Percentiles rank a stretch among this genome's conserved stretches.
Conservation (phyloP, 2,329 filamentous ascomycete species). For the Fonsecaea monophora region DNA sequence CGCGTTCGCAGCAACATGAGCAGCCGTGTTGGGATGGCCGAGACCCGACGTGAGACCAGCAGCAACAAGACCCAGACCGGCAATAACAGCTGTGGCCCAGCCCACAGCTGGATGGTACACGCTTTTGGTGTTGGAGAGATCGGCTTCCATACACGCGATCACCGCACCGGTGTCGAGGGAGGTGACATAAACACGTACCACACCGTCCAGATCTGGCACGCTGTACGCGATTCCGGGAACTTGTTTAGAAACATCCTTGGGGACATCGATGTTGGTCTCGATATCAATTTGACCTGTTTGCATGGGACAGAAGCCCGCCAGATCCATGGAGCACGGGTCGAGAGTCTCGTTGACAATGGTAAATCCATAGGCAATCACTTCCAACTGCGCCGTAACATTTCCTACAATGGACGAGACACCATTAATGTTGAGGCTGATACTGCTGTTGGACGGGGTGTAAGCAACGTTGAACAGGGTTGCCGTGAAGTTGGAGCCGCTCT, state of each 20-base stretch:
- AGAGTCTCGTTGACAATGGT: conserved; percentile 70
- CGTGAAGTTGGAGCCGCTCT: conserved; percentile 82
- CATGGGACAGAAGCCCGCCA: conserved; percentile 88
- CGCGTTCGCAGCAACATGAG: conserved; percentile 91
- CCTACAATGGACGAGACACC: conserved; percentile 84
- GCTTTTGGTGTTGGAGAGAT: conserved; percentile 88
- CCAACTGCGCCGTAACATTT: conserved; percentile 77
- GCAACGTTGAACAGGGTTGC: conserved; percentile 86
- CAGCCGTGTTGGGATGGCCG: conserved; percentile 91
- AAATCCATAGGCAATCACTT: conserved; percentile 83
- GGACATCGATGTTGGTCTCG: conserved; percentile 71
- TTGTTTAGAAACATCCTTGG: conserved; percentile 62
- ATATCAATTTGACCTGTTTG: conserved; percentile 80
- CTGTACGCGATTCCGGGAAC: conserved; percentile 88
- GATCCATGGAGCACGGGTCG: conserved; percentile 74
- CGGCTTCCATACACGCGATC: conserved; percentile 85
- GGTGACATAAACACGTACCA: conserved; percentile 81
- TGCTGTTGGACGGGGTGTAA: conserved; percentile 70
- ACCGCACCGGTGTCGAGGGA: conserved; percentile 66
- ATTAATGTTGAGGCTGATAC: conserved; percentile 74
- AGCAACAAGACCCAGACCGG: conserved; percentile 79
- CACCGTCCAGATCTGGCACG: conserved; percentile 89
- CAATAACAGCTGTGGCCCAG: conserved; percentile 87
- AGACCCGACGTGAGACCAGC: conserved; percentile 89
- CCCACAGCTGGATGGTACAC: conserved; percentile 88